Conservation (phyloP, 371 early-diverging fungal genomes). For the Mortierella sp. region DNA sequence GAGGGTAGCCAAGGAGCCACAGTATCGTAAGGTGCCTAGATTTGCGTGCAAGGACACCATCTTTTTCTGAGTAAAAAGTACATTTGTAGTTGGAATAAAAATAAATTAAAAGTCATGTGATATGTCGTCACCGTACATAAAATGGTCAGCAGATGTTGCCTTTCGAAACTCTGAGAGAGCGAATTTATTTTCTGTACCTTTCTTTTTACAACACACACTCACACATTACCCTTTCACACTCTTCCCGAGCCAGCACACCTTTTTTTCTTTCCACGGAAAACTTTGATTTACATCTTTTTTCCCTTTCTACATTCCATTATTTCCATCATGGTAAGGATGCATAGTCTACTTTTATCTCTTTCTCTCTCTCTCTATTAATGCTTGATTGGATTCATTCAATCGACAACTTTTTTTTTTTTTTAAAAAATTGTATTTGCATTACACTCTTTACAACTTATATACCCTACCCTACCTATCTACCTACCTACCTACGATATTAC, state of each 20-base stretch:
- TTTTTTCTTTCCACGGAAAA: background rate
- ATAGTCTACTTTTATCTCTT: background rate
- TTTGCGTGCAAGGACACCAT: constrained; percentile 76
- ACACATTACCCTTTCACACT: background rate
- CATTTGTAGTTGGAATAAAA: constrained; percentile 6
- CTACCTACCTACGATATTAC: too few species aligned
- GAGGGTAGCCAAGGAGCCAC: constrained; percentile 77
- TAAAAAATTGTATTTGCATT: too few species aligned
- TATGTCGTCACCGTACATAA: constrained; percentile 4
- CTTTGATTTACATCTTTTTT: background rate
- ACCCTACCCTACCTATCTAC: too few species aligned
- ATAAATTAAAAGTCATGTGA: background rate
- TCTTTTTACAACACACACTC: background rate
- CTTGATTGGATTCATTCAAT: background rate
- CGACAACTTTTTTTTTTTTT: background rate
- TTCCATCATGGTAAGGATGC: constrained; percentile 19
- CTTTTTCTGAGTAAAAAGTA: constrained; percentile 75
- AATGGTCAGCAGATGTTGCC: constrained; percentile 12
- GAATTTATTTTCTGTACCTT: constrained; percentile 5
- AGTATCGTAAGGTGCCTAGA: constrained; percentile 69
- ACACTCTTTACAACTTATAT: too few species aligned
- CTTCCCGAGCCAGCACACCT: background rate
- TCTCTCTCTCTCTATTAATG: background rate
- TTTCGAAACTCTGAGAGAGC: constrained; percentile 29
- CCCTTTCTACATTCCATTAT: background rate